phyloP scores from a whole-genome alignment of 1,139 yeast species.

The Geotrichum aggregatum region DNA sequence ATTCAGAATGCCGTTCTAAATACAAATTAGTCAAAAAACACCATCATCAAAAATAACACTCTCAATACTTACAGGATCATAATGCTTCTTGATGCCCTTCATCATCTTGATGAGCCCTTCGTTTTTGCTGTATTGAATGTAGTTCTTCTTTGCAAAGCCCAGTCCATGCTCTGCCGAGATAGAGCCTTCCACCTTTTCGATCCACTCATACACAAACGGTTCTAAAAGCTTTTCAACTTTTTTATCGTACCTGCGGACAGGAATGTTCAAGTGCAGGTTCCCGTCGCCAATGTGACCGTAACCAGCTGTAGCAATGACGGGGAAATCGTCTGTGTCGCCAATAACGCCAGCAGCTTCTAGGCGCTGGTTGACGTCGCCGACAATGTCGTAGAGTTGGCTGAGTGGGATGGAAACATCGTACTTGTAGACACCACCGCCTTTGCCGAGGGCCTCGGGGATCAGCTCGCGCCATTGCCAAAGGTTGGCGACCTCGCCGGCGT shows the following conservation, averaged over 20 bases:
- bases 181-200: conserved; percentile 71
- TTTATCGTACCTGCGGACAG: conserved; percentile 78
- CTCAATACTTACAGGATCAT: conserved; percentile 57
- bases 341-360: conserved; percentile 56
- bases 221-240: conserved; percentile 74
- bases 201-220: conserved; percentile 93
- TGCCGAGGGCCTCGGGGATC: conserved; percentile 82
- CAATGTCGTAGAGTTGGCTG: conserved; percentile 70
- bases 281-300: conserved; percentile 98
- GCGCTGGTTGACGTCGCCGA: conserved; percentile 62
- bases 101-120: conserved; percentile 65
- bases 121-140: conserved; percentile 76
- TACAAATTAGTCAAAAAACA: neutral
- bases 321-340: conserved; percentile 62
- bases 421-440: conserved; percentile 91
- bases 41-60: too few species aligned
- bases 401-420: conserved; percentile 92
- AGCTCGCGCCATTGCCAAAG: conserved; percentile 96
- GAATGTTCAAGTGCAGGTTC: conserved; percentile 84
- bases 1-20: conserved; percentile 66
- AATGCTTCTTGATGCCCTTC: conserved; percentile 69
- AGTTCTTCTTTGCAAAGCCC: conserved; percentile 92
- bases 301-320: conserved; percentile 85
- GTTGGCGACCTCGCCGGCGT: conserved; percentile 70
- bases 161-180: conserved; percentile 96